phyloP scores from a whole-genome alignment of 805 yeast species.

The Lachancea sp. region DNA sequence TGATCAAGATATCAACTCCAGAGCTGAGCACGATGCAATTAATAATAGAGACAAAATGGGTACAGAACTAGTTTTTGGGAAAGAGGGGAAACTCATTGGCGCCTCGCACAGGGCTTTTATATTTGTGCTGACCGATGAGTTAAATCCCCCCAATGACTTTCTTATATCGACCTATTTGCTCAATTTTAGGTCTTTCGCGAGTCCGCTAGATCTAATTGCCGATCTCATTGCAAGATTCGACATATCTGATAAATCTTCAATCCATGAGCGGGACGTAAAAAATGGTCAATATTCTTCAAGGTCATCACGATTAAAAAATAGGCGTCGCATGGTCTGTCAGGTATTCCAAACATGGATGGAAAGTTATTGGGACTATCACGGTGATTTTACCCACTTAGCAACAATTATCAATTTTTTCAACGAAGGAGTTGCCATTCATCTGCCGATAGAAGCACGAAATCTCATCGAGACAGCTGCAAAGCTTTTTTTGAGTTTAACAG shows the following conservation, averaged over 20 bases:
- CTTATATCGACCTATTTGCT: slow-evolving; percentile 69
- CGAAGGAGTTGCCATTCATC: slow-evolving; percentile 55
- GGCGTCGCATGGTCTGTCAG: slow-evolving; percentile 61
- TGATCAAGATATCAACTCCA: slow-evolving; percentile 17
- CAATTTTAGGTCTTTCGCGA: slow-evolving; percentile 66
- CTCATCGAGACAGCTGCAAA: slow-evolving; percentile 58
- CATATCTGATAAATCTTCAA: slow-evolving; percentile 34
- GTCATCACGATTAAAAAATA: slow-evolving; percentile 45
- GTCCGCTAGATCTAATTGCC: slow-evolving; percentile 60
- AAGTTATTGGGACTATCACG: slow-evolving; percentile 71
- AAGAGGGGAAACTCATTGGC: slow-evolving; percentile 51
- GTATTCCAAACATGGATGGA: slow-evolving; percentile 82
- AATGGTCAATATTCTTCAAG: slow-evolving; percentile 37
- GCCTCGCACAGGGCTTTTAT: slow-evolving; percentile 68
- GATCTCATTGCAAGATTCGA: slow-evolving; percentile 63
- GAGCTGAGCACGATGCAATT: slow-evolving; percentile 10
- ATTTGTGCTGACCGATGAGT: slow-evolving; percentile 59
- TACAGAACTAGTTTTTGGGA: slow-evolving; percentile 37
- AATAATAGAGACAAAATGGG: slow-evolving; percentile 23
- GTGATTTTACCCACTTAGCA: slow-evolving; percentile 56
- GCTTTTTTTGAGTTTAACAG: slow-evolving; percentile 42
- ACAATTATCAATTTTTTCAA: slow-evolving; percentile 72
- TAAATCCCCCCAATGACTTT: slow-evolving; percentile 55
- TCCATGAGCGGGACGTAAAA: slow-evolving; percentile 30
- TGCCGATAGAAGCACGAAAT: slow-evolving; percentile 61